Evolutionary conservation across 2,329 filamentous ascomycete genomes (phyloP).

Genomic region (Blastomyces parvus): DNA sequence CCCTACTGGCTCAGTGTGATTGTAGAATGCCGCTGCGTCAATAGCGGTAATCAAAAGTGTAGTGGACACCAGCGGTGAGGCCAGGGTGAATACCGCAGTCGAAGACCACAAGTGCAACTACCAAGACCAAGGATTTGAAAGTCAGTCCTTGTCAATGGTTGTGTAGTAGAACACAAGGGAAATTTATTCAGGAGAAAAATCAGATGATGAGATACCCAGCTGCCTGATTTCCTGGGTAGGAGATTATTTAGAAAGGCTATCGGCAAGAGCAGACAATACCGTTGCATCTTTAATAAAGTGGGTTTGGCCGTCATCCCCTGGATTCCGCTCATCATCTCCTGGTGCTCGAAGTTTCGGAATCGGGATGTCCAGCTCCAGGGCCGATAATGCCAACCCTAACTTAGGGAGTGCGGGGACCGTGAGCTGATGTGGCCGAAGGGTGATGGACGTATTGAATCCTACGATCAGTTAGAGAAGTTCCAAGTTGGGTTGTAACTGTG

Average conservation of each 20-base stretch:
- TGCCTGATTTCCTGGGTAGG: not conserved
- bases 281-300: slow-evolving; percentile 79
- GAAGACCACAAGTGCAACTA: slow-evolving; percentile 73
- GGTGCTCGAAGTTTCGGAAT: slow-evolving; percentile 57
- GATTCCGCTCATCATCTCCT: slow-evolving; percentile 29
- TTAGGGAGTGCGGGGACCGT: slow-evolving; percentile 65
- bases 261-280: slow-evolving; percentile 30
- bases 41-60: slow-evolving; percentile 69
- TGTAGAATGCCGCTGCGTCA: slow-evolving; percentile 78
- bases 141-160: slow-evolving; percentile 8
- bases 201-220: not conserved
- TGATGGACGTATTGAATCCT: slow-evolving; percentile 73
- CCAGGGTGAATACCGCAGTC: slow-evolving; percentile 72
- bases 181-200: not conserved
- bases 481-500: not conserved
- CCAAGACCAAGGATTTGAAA: slow-evolving; percentile 8
- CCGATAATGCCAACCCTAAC: slow-evolving; percentile 63
- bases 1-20: slow-evolving; percentile 67
- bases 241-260: slow-evolving; percentile 14
- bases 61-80: slow-evolving; percentile 65
- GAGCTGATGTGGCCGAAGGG: slow-evolving; percentile 58
- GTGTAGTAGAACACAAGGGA: slow-evolving; percentile 1
- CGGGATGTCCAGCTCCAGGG: slow-evolving; percentile 60
- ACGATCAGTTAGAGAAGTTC: not conserved
- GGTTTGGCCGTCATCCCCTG: slow-evolving; percentile 38